Evolutionary conservation across 805 yeast species (phyloP), one percentile per base, ranked within the genome.

Genomic region (Metschnikowia lochheadii): DNA sequence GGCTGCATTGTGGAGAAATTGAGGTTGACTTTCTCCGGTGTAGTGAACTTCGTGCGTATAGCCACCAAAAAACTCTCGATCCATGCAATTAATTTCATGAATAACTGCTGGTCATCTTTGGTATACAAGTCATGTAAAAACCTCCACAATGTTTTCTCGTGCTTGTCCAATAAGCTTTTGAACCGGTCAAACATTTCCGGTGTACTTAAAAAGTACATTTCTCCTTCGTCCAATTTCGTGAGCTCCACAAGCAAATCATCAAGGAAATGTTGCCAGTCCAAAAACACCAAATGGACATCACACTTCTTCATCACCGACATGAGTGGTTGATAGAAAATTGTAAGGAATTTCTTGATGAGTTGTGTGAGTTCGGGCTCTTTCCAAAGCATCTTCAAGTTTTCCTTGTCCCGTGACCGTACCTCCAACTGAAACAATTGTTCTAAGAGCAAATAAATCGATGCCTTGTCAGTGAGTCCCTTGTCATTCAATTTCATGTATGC

Each of bases 61-160:
- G 88, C 81, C 11, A 72, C 69, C 26, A 90, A 70, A 47, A 89
- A 81, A 17, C 75, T 70, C 51, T 86, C 82, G 41, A 89, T 73
- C 97, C 97, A 92, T 5, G 66, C 66, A 41, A 89, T 76, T 47
- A 94, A 69, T 3, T 83, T 82, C 46, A 83, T 81, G 68, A 92
- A 92, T 5, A 92, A 69, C 4, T 83, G 80, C 32, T 80, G 79
- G 35, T 81, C 73, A 62, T 92, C 98, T 55, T 87, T 82, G n/a
- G 76, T 54, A 65, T 91, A 90, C n/a, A 90, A 80, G 48, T 86
- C 83, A 62, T 89, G 92, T 51, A 92, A 75, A 61, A 92, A 94
- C 48, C 72, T 72, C 73, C 88, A 88, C 44, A 88, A 76, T 11
- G 84, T 75, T 50, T 80, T 82, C 56, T 88, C 87, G 64, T 91